These are phyloP conservation scores for Fusarium phyllophilum DNA, from an alignment of 2,329 filamentous ascomycete genomes.

Conservation along the genomic window DNA sequence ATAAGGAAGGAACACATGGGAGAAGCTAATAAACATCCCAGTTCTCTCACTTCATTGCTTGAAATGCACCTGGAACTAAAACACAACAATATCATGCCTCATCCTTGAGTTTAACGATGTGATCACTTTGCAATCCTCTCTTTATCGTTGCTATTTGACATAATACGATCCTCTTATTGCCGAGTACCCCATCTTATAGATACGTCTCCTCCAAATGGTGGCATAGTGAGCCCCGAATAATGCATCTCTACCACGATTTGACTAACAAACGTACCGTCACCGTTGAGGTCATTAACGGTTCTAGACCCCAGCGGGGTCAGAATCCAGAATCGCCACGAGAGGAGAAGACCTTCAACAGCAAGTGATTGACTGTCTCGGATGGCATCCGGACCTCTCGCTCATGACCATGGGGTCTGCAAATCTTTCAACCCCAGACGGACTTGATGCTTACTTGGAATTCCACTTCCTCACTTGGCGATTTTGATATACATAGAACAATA, in stretches of 20 bases:
- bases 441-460: background rate
- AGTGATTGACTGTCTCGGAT: slow-evolving; percentile 26
- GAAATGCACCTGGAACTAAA: slow-evolving; percentile 4
- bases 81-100: slow-evolving; percentile 1
- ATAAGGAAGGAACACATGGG: slow-evolving; percentile 2
- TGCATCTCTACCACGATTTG: slow-evolving; percentile 5
- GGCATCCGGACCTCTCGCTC: slow-evolving; percentile 29
- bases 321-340: slow-evolving; percentile 26
- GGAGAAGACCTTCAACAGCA: background rate
- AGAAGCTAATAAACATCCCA: background rate
- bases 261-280: slow-evolving; percentile 1
- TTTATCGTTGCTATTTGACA: background rate
- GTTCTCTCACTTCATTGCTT: background rate
- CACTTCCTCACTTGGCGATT: background rate
- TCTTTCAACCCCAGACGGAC: background rate
- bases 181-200: background rate
- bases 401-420: slow-evolving; percentile 27
- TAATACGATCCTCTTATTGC: slow-evolving; percentile 4
- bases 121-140: background rate
- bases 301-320: slow-evolving; percentile 15
- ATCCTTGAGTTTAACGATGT: background rate
- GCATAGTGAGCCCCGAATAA: slow-evolving; percentile 20
- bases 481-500: background rate
- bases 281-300: background rate
- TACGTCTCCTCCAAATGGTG: slow-evolving; percentile 2